phyloP scores from a whole-genome alignment of 2,329 filamentous ascomycete genomes.

The Aureobasidium sp. region DNA sequence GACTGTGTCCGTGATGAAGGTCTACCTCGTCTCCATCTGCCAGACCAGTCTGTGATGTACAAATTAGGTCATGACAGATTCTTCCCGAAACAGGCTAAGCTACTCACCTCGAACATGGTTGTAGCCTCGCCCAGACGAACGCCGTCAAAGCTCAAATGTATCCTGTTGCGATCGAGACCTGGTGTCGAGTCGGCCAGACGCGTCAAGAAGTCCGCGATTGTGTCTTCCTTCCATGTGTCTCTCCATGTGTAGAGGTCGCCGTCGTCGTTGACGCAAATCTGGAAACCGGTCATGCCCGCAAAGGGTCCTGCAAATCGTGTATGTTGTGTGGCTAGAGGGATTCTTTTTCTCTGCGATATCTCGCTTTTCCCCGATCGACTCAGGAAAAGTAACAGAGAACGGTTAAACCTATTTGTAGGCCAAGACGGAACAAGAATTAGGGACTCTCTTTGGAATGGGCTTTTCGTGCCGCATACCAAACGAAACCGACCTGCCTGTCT shows the following conservation, averaged over 20 bases:
- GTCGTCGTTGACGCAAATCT: conserved; percentile 8
- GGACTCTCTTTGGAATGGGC: neutral
- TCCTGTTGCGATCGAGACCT: neutral
- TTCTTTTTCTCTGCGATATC: no score
- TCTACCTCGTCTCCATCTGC: conserved; percentile 10
- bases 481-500: neutral
- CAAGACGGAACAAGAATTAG: neutral
- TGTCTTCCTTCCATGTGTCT: conserved; percentile 14
- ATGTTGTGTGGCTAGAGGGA: no score
- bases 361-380: no score
- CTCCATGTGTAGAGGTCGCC: neutral
- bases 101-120: conserved; percentile 11
- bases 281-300: no score
- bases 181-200: neutral
- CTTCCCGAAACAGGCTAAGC: neutral
- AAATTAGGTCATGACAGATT: neutral
- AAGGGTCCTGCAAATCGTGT: no score
- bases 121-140: conserved; percentile 10
- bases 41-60: neutral
- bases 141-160: conserved; percentile 15
- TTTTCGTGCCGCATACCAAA: conserved; percentile 1
- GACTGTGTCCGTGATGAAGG: neutral
- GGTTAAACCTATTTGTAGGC: neutral
- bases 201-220: neutral
- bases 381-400: no score